Conservation (phyloP, 2,329 filamentous ascomycete species). For the Monilinia fructicola region DNA sequence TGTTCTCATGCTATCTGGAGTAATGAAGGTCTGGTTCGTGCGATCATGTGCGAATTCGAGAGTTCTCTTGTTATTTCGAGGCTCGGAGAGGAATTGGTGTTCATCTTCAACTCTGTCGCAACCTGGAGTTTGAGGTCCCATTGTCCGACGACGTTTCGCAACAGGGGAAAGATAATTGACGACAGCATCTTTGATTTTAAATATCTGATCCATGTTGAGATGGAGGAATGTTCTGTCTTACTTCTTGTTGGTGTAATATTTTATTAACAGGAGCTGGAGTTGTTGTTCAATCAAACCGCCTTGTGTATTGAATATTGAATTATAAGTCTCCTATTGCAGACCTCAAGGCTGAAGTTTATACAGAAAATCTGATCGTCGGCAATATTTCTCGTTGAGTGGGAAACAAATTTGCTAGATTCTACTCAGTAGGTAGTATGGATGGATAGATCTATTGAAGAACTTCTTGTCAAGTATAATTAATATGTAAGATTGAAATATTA, state of each 20-base stretch:
- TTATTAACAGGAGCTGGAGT: not conserved
- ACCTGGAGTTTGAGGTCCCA: slow-evolving; percentile 30
- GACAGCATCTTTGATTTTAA: slow-evolving; percentile 36
- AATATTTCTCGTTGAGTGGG: not conserved
- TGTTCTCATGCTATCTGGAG: slow-evolving; percentile 26
- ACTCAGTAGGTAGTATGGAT: too few species aligned
- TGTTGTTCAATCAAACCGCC: not conserved
- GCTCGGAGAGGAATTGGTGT: slow-evolving; percentile 29
- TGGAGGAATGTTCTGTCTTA: not conserved
- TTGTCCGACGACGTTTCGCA: slow-evolving; percentile 39
- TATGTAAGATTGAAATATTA: not conserved
- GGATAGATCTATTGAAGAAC: not conserved
- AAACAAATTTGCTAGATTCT: not conserved
- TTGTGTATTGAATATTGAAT: not conserved
- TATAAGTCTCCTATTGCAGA: slow-evolving; percentile 11
- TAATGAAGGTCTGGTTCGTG: slow-evolving; percentile 28
- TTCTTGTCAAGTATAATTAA: not conserved
- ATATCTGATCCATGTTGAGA: slow-evolving; percentile 35
- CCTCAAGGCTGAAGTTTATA: slow-evolving; percentile 19
- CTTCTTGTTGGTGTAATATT: not conserved
- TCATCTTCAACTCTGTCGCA: slow-evolving; percentile 24
- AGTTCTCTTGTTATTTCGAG: slow-evolving; percentile 26
- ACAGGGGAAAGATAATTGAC: slow-evolving; percentile 36
- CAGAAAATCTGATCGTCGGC: not conserved
- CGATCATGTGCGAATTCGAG: slow-evolving; percentile 24